Evolutionary conservation across 805 yeast species (phyloP), one percentile per base, ranked within the genome.

Genomic region (Maudiozyma turicensis): DNA sequence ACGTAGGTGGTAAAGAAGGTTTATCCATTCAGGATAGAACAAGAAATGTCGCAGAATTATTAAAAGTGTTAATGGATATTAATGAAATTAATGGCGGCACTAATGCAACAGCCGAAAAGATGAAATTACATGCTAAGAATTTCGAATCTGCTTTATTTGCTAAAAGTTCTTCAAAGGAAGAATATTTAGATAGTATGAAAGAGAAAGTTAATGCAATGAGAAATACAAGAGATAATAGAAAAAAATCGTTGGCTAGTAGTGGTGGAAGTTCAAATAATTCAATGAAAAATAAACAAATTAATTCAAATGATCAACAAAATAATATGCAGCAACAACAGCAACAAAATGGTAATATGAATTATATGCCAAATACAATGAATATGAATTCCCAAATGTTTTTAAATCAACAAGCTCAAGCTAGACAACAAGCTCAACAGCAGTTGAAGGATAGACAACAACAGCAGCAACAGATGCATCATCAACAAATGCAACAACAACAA

Each of bases 71-170:
- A 44, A 63, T 64, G 57, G 67, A 65, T 45, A 65, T 66, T 40
- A 65, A 66, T n/a, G 62, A 58, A 39, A 57, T 65, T 46, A 66
- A 65, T 48, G 68, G 68, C 41, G 69, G 68, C 8, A 61, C 60
- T 14, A 56, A 54, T 26, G 63, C 60, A 32, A 73, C 71, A 38
- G 57, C 68, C 28, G 71, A 67, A 46, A 75, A 72, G 55, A 67
- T 77, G 56, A 75, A 73, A 56, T 65, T 72, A 3, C 71, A 80
- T 56, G 88, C 89, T 4, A 83, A 80, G 56, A 86, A 83, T 58
- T 83, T 81, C 55, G 93, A 84, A 60, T 77, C 80, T 50, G 78
- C 73, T 55, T 76, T 87, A 28, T 84, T 74, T 60, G 72, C 74
- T 49, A 79, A 79, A 49, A 72, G 86, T 10, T 72, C 73, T 8